Percentiles rank a stretch among this genome's conserved stretches.
Conservation (phyloP, 2,329 filamentous ascomycete species). For the Zymoseptoria crescenta region DNA sequence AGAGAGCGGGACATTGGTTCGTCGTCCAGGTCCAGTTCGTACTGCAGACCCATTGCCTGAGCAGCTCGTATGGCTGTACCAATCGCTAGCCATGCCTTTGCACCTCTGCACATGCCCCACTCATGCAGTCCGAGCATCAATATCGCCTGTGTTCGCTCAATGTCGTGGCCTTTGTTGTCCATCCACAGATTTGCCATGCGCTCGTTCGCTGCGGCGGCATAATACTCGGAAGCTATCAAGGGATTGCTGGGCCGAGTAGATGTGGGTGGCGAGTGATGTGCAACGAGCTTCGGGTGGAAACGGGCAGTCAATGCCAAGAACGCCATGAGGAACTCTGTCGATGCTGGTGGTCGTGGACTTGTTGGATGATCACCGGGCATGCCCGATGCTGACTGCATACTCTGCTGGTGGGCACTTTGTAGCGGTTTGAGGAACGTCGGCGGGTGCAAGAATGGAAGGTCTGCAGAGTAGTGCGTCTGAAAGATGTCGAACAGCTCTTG, state of each 20-base stretch:
- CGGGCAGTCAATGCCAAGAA: conserved; percentile 62
- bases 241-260: conserved; percentile 43
- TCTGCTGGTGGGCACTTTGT: conserved; percentile 23
- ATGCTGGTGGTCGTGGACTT: conserved; percentile 46
- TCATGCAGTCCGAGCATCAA: conserved; percentile 66
- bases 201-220: conserved; percentile 51
- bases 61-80: conserved; percentile 54
- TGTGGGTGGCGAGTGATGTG: conserved; percentile 46
- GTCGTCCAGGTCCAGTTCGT: conserved; percentile 42
- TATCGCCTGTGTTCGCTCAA: conserved; percentile 59
- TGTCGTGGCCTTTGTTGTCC: conserved; percentile 45
- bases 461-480: conserved; percentile 62
- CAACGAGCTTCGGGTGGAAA: conserved; percentile 55
- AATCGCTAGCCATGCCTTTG: conserved; percentile 59
- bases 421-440: conserved; percentile 51
- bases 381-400: conserved; percentile 7
- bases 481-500: conserved; percentile 62
- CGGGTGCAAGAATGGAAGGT: conserved; percentile 64
- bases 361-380: neutral
- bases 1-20: conserved; percentile 31
- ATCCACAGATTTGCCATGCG: conserved; percentile 41
- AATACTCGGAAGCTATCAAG: conserved; percentile 54
- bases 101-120: conserved; percentile 57
- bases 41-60: conserved; percentile 54
- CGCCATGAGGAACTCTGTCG: conserved; percentile 51